Evolutionary conservation across 192 early-diverging fungal species (phyloP), one percentile per base, ranked within the genome.

Genomic region (Umbelopsis sp.): DNA sequence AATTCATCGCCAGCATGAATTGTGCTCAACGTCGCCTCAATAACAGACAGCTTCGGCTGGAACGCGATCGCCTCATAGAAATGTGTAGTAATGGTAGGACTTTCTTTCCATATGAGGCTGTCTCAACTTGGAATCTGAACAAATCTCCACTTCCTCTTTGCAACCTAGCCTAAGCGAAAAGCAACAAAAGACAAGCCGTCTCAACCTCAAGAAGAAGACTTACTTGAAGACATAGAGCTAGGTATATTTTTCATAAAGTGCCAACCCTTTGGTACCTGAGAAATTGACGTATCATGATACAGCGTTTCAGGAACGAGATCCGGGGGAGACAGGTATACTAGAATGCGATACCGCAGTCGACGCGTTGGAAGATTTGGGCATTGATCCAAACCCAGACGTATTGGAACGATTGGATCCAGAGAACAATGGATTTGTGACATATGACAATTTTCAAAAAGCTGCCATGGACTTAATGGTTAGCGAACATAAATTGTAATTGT

Each of bases 341-440:
- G 55, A 61, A n/a, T 16, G 30, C 11, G 55, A 61, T n/a, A 35
- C 15, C 33, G 55, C 55, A 8, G 33, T 61, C 16, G 55, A 61
- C 18, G 55, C 55, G 7, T 8, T 61, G 1, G 25, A 35, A n/a
- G 16, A n/a, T 16, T 18, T 61, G 9, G 55, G 55, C 16, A 25
- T 25, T 35, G 15, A 25, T 16, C 5, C 27, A 35, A 30, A 25
- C 0, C 16, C 21, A 61, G 27, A 61, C 8, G 4, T 35, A 1
- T 12, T 61, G 15, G 27, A 61, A 18, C n/a, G 27, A 7, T 35
- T 61, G 55, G 55, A 61, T 25, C 55, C 30, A 8, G 30, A 61
- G 16, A 61, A 61, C 55, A 35, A 61, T 61, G 55, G 55, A 25
- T 61, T 61, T 61, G 30, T 61, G 3, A 61, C 55, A 16, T 61